These are phyloP conservation scores for Microcyclospora tardicrescens DNA, from an alignment of 2,329 filamentous ascomycete genomes.

Conservation along the genomic window DNA sequence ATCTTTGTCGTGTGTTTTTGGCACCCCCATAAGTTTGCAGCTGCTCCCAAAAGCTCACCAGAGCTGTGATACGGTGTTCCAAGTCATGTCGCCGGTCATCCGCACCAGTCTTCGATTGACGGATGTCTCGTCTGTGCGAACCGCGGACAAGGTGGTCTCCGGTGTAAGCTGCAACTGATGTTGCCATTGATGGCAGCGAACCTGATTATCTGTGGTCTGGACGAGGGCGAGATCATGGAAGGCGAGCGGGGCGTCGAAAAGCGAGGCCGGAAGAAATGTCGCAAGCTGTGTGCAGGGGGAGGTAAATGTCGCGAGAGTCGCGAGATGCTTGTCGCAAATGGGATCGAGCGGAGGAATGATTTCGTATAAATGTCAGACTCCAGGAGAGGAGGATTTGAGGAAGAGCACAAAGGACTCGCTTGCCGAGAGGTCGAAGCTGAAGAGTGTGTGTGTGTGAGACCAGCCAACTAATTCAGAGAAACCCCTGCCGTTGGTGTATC, in stretches of 20 bases:
- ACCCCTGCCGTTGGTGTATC: too few relatives aligned
- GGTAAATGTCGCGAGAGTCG: too few relatives aligned
- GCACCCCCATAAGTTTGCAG: slow-evolving; percentile 1
- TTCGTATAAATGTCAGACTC: too few relatives aligned
- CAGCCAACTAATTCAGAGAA: too few relatives aligned
- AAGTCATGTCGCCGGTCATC: slow-evolving; percentile 29
- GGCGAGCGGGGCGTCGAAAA: slow-evolving; percentile 10
- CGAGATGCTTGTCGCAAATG: too few relatives aligned
- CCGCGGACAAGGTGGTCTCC: slow-evolving; percentile 28
- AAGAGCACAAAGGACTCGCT: too few relatives aligned
- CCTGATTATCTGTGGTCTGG: slow-evolving; percentile 12
- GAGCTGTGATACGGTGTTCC: slow-evolving; percentile 14
- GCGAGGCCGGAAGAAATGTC: too few relatives aligned
- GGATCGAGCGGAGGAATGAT: too few relatives aligned
- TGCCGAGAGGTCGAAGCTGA: too few relatives aligned
- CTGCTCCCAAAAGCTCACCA: slow-evolving; percentile 15
- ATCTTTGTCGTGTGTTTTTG: not conserved
- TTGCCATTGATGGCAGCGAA: slow-evolving; percentile 31
- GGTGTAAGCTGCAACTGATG: slow-evolving; percentile 30
- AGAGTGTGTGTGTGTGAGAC: too few relatives aligned
- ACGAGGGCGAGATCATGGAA: slow-evolving; percentile 22
- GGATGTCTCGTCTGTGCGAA: slow-evolving; percentile 30
- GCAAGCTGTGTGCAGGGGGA: too few relatives aligned
- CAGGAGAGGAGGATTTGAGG: too few relatives aligned
- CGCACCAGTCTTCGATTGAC: slow-evolving; percentile 32